Evolutionary conservation across 2,329 filamentous ascomycete genomes (phyloP).

Genomic region (Fusarium pseudocircinatum): DNA sequence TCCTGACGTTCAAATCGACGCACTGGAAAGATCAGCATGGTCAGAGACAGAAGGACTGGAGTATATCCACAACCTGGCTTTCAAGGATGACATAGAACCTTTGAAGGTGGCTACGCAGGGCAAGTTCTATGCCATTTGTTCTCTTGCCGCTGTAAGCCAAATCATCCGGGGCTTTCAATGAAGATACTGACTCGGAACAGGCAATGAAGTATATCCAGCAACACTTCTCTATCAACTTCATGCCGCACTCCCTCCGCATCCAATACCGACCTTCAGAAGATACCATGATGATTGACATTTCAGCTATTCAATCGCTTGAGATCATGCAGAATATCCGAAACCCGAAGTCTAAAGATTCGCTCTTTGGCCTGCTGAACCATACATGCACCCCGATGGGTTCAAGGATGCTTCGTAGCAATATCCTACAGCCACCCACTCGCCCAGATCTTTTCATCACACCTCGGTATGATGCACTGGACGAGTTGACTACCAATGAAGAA

Average conservation of each 20-base stretch:
- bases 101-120: constrained; percentile 81
- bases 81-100: constrained; percentile 80
- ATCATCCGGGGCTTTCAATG: rapidly evolving
- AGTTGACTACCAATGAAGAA: constrained; percentile 82
- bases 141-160: constrained; percentile 79
- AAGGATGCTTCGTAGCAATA: constrained; percentile 82
- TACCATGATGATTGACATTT: constrained; percentile 94
- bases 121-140: constrained; percentile 88
- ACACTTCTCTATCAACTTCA: constrained; percentile 73
- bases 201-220: constrained; percentile 83
- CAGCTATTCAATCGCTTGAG: constrained; percentile 87
- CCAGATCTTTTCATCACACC: constrained; percentile 71
- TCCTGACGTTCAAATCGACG: constrained; percentile 45
- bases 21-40: constrained; percentile 83
- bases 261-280: constrained; percentile 89
- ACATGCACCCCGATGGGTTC: constrained; percentile 90
- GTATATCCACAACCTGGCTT: constrained; percentile 81
- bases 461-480: constrained; percentile 84
- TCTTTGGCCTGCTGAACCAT: constrained; percentile 87
- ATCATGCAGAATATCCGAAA: constrained; percentile 87
- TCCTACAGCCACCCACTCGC: constrained; percentile 86
- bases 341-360: constrained; percentile 79
- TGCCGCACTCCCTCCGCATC: constrained; percentile 83
- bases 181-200: constrained; percentile 54
- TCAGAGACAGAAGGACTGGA: constrained; percentile 81